Percentiles rank a stretch among this genome's conserved stretches.
phyloP scores from a whole-genome alignment of 441 rosid genomes.

The Caryocar brasiliense region DNA sequence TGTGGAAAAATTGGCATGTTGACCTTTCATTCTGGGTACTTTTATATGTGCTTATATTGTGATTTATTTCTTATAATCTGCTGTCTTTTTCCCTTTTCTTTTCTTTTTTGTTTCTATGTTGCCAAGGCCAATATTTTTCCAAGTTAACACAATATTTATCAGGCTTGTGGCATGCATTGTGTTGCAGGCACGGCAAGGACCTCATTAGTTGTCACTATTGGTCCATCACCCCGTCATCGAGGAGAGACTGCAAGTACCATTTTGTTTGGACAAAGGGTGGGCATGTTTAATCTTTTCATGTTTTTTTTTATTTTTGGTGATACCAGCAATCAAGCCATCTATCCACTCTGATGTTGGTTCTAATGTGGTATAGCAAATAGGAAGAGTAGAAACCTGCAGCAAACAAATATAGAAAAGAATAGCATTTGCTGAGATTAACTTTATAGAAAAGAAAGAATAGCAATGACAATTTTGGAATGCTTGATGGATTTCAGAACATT shows the following conservation, averaged over 20 bases:
- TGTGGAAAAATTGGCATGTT: neutral
- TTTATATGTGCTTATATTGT: no score
- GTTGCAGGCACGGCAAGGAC: constrained; percentile 91
- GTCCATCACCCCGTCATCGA: constrained; percentile 96
- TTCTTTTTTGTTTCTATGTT: neutral
- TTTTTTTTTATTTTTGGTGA: neutral
- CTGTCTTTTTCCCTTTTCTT: no score
- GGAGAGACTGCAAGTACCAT: constrained; percentile 99
- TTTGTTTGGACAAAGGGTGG: constrained; percentile 95
- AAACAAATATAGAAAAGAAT: no score
- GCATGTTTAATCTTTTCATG: constrained; percentile 3
- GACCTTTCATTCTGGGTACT: neutral
- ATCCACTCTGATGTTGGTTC: neutral
- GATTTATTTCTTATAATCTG: no score
- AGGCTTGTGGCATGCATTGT: constrained; percentile 13
- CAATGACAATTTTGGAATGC: no score
- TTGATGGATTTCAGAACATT: no score
- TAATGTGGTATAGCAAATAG: no score
- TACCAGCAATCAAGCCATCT: neutral
- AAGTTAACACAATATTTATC: no score
- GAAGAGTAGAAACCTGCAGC: no score
- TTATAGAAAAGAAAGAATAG: no score
- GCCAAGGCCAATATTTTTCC: neutral
- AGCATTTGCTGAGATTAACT: no score
- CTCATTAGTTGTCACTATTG: constrained; percentile 85